Evolutionary conservation across 192 early-diverging fungal species (phyloP), one percentile per base, ranked within the genome.

Genomic region (Thamnidium elegans): DNA sequence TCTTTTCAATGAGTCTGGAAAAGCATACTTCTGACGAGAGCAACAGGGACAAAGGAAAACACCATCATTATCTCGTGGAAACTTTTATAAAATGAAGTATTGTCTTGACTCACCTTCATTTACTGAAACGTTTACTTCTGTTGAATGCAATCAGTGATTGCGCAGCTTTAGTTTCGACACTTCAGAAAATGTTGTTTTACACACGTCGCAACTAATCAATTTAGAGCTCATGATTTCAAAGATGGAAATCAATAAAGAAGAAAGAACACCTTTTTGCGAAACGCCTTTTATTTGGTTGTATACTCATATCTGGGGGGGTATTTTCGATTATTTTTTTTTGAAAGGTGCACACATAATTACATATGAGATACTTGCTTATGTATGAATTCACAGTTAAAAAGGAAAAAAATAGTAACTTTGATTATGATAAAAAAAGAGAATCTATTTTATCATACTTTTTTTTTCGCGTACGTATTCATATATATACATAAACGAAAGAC

Each of bases 181-280:
- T 55, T 55, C 54, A 55, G 54, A 55, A 55, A 55, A 55, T 55
- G 54, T 55, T 55, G 31, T 55, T 55, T 55, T 55, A 55, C 32
- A 55, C 54, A 55, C 54, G 15, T 55, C 31, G 54, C 54, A 55
- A 55, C 32, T 31, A 55, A 55, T 55, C 31, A 55, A 55, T 55
- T 11, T 55, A 34, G 54, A 55, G 17, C 54, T 55, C 54, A 55
- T 55, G 54, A 31, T 31, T 55, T 55, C 54, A 55, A 55, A 55
- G 54, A 55, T 55, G 54, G 32, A 55, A 55, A 55, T 55, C 34
- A 55, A 55, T 55, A 55, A 55, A 55, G 54, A 55, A 55, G 30
- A 55, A 26, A 55, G 3, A 34, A n/a, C 34, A 36, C 3, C 34
- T 4, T 36, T 36, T 36, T 36, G n/a, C n/a, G n/a, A n/a, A n/a